Percentiles rank a stretch among this genome's conserved stretches.
Evolutionary conservation across 148 eudicot genomes (phyloP).

Genomic region (Rhododendron henanense): DNA sequence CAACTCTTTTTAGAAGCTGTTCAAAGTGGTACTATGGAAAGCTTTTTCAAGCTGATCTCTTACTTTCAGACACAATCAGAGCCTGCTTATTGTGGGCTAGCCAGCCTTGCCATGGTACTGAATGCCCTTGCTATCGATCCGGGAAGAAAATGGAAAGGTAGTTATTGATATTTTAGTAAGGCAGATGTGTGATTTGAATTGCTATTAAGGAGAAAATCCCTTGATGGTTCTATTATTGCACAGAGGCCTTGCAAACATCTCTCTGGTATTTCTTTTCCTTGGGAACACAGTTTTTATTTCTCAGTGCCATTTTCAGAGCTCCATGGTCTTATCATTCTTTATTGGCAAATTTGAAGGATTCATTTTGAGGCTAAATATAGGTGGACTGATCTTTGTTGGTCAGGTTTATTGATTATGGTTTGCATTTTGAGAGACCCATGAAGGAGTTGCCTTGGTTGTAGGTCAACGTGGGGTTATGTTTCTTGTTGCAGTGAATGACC

Average conservation of each 20-base stretch:
- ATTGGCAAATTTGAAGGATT: neutral
- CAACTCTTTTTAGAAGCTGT: slow-evolving; percentile 85
- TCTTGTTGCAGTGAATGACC: neutral
- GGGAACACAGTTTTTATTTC: no score
- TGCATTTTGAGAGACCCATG: neutral
- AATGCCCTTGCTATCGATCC: slow-evolving; percentile 97
- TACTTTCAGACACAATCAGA: slow-evolving; percentile 96
- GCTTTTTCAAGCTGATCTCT: slow-evolving; percentile 81
- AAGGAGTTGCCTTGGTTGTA: neutral
- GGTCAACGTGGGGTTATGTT: neutral
- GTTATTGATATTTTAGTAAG: neutral
- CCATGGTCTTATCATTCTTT: neutral
- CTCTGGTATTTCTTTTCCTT: neutral
- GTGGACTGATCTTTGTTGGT: neutral
- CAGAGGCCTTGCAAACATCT: neutral
- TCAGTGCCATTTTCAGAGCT: neutral
- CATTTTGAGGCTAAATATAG: neutral
- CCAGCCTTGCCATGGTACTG: slow-evolving; percentile 90
- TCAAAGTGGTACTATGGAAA: slow-evolving; percentile 68
- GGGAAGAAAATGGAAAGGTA: slow-evolving; percentile 98
- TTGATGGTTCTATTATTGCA: neutral
- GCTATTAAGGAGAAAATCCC: neutral
- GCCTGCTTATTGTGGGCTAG: slow-evolving; percentile 98
- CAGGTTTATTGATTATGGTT: neutral
- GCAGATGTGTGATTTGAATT: neutral